Percentiles rank a stretch among this genome's conserved stretches.
phyloP scores from a whole-genome alignment of 1,139 yeast genomes.

The Pichia kudriavzevii region DNA sequence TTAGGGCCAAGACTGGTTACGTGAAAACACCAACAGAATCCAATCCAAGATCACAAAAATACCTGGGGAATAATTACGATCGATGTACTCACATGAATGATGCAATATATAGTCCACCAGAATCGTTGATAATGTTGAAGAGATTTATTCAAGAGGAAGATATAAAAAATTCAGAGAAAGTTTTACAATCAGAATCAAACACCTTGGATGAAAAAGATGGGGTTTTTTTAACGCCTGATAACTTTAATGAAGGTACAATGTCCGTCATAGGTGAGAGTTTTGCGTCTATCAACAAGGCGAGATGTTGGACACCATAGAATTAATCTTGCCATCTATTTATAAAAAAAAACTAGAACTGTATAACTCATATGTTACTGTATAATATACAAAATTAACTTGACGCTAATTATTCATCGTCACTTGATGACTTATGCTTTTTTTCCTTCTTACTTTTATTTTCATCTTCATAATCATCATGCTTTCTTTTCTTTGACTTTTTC shows the following conservation, averaged over 20 bases:
- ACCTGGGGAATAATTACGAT: too few relatives aligned
- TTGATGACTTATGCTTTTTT: constrained; percentile 13
- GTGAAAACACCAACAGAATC: constrained; percentile 11
- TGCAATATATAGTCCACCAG: background rate
- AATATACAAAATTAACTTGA: background rate
- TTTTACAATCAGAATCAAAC: background rate
- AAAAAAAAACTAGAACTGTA: background rate
- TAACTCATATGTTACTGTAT: background rate
- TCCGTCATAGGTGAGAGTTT: constrained; percentile 14
- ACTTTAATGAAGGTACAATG: constrained; percentile 7
- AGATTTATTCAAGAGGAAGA: too few relatives aligned
- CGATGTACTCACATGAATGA: too few relatives aligned
- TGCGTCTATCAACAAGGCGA: constrained; percentile 10
- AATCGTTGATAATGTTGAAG: background rate
- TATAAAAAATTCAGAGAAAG: background rate
- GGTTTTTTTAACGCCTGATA: background rate
- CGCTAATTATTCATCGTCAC: background rate
- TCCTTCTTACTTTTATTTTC: constrained; percentile 22
- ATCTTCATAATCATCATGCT: constrained; percentile 20
- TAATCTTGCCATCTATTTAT: too few relatives aligned
- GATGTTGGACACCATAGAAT: constrained; percentile 13
- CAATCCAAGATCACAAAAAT: constrained; percentile 1
- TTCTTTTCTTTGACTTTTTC: constrained; percentile 24
- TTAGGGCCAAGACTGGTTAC: constrained; percentile 4
- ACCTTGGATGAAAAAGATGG: background rate